Base-by-base conservation (phyloP, 441 rosid genomes). In the Breynia disticha region DNA sequence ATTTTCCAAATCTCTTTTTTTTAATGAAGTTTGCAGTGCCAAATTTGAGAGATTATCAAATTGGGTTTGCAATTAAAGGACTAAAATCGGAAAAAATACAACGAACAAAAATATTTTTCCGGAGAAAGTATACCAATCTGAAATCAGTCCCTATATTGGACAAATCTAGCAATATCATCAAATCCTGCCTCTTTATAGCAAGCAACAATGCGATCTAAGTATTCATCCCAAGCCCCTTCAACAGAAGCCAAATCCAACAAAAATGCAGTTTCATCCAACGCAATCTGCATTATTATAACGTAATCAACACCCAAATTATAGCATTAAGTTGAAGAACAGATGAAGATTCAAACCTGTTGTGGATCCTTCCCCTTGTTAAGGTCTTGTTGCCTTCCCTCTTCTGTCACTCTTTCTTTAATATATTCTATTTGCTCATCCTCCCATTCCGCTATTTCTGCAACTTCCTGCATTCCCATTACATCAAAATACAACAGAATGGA, bases 211-310 rank as follows among this genome's bases (percentile, higher is more conserved):
- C 61, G 76, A 41, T 77, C 82, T 52, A 72, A 59, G 48, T 67
- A 67, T 22, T 78, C 74, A 54, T 78, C 87, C 95, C 97, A 90
- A 45, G 78, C 77, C 62, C 91, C 95, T 56, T 84, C 94, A 15
- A 90, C 78, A 42, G 95, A 90, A 44, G 94, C 80, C 59, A 90
- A 76, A 71, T 86, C 85, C 75, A 90, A n/a, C 69, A 86, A 66
- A 73, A 76, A 81, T 0, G 89, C 87, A 57, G 97, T 94, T 67
- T 87, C 84, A 55, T 87, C 97, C 65, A 82, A 61, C 45, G 76
- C 79, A 63, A 88, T 75, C 97, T 86, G 79, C 32, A 24, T 2
- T 24, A 24, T 24, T 24, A 24, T 2, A 24, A 24, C 32, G 7
- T 24, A 7, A 24, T 24, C 32, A 24, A 24, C 32, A 24, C 4